A percentile compares a stretch with the other conserved stretches of the same genome.
Conservation (phyloP, 106 monocot genomes). For the Apostasia shenzhenica region DNA sequence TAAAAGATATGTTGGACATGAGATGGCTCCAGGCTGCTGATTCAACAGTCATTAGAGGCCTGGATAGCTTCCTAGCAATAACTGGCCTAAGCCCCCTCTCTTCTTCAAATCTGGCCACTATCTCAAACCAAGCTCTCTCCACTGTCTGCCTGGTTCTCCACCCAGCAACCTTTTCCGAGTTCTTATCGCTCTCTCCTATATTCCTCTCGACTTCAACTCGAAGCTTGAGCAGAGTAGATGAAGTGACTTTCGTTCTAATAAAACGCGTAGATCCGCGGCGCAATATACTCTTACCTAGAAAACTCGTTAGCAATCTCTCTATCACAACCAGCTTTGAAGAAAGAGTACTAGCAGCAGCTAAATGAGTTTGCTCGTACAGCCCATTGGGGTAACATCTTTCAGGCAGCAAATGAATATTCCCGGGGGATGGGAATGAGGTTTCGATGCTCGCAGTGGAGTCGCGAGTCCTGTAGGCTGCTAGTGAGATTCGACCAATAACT, state of each 20-base stretch:
- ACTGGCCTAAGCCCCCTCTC: constrained; percentile 40
- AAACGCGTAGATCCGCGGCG: constrained; percentile 19
- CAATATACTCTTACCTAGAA: constrained; percentile 22
- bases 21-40: constrained; percentile 63
- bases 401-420: constrained; percentile 52
- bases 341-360: constrained; percentile 21
- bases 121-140: constrained; percentile 47
- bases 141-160: constrained; percentile 68
- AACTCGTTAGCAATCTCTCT: constrained; percentile 29
- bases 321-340: constrained; percentile 28
- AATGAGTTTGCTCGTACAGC: constrained; percentile 10
- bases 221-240: constrained; percentile 48
- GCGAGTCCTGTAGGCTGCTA: constrained; percentile 29
- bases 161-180: constrained; percentile 36
- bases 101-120: constrained; percentile 46
- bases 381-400: constrained; percentile 42
- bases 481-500: constrained; percentile 36
- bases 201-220: constrained; percentile 58
- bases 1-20: constrained; percentile 72
- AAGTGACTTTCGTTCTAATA: constrained; percentile 48
- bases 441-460: constrained; percentile 21
- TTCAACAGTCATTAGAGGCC: constrained; percentile 22
- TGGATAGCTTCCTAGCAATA: constrained; percentile 36
- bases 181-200: constrained; percentile 38
- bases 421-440: constrained; percentile 32